Conservation (phyloP, 2,329 filamentous ascomycete genomes). For the Alternaria sp. region DNA sequence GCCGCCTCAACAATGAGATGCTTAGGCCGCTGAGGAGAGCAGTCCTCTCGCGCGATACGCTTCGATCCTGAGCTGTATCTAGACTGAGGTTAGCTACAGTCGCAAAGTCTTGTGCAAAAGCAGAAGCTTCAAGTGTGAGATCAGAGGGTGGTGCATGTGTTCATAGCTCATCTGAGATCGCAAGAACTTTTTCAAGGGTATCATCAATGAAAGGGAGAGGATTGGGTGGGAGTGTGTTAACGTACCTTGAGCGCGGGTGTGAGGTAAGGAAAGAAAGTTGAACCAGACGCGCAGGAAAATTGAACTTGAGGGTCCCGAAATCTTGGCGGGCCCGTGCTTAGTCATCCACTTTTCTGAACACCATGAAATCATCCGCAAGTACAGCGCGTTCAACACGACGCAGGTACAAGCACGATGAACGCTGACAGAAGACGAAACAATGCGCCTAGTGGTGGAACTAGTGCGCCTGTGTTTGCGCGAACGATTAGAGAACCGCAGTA, state of each 20-base stretch:
- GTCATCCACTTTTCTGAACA: conserved; percentile 31
- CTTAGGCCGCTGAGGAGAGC: background rate
- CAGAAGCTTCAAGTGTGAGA: conserved; percentile 21
- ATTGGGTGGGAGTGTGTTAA: conserved; percentile 9
- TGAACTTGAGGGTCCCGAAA: conserved; percentile 33
- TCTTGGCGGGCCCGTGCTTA: conserved; percentile 44
- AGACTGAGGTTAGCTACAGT: conserved; percentile 30
- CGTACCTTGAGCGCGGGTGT: conserved; percentile 38
- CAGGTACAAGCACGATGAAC: conserved; percentile 36
- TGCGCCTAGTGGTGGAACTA: conserved; percentile 80
- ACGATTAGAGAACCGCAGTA: conserved; percentile 59
- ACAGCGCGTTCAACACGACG: conserved; percentile 8
- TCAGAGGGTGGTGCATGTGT: conserved; percentile 72
- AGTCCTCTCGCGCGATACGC: background rate
- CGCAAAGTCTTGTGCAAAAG: conserved; percentile 19
- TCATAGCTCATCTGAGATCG: conserved; percentile 65
- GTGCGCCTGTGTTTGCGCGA: conserved; percentile 74
- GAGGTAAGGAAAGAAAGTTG: conserved; percentile 30
- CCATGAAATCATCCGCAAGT: conserved; percentile 22
- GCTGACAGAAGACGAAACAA: conserved; percentile 87
- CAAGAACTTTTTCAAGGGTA: conserved; percentile 63
- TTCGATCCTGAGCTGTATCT: conserved; percentile 8
- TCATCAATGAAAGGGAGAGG: conserved; percentile 58
- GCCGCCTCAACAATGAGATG: background rate
- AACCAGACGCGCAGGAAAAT: conserved; percentile 37